Conservation (phyloP, 257 asterid genomes). For the Ophiorrhiza pumila region DNA sequence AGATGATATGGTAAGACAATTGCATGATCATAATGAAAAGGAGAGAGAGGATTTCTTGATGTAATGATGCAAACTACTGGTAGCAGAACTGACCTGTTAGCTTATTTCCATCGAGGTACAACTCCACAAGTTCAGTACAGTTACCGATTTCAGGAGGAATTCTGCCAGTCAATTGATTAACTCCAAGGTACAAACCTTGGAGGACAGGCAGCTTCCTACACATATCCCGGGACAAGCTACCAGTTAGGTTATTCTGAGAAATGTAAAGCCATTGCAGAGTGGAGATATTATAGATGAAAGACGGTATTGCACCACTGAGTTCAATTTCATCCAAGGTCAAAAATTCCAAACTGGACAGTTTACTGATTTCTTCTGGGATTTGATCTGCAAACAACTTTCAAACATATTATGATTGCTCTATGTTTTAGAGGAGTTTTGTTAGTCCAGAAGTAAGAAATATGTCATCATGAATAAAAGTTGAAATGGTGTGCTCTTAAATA, state of each 20-base stretch:
- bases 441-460: background rate
- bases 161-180: conserved; percentile 22
- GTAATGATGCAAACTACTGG: background rate
- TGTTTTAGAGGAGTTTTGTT: background rate
- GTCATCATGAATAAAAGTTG: background rate
- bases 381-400: conserved; percentile 9
- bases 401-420: background rate
- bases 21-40: background rate
- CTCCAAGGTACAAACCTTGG: conserved; percentile 9
- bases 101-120: conserved; percentile 27
- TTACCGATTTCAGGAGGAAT: conserved; percentile 22
- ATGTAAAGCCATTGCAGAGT: conserved; percentile 22
- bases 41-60: background rate
- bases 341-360: conserved; percentile 8
- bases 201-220: conserved; percentile 18
- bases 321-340: conserved; percentile 1
- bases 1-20: background rate
- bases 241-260: conserved; percentile 21
- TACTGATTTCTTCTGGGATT: conserved; percentile 13
- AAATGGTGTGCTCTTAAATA: too few species aligned
- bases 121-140: conserved; percentile 9
- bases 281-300: conserved; percentile 34
- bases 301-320: conserved; percentile 31
- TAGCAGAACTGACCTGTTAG: conserved; percentile 19
- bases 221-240: conserved; percentile 25